Conservation (phyloP, 495 filamentous ascomycete genomes). For the Lasiosphaeria miniovina region DNA sequence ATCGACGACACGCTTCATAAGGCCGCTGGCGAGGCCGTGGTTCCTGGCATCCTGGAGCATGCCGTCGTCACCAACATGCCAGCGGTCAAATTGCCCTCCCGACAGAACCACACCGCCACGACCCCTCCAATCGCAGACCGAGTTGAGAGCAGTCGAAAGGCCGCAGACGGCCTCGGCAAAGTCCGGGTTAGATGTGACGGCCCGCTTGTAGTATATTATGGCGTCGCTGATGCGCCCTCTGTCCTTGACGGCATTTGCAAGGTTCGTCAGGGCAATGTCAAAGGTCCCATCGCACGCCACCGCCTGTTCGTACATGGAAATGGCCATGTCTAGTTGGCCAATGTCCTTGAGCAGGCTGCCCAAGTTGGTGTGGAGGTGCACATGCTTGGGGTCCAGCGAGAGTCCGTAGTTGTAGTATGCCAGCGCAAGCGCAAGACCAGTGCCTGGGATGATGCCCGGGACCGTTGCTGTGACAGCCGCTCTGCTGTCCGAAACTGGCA, state of each 20-base stretch:
- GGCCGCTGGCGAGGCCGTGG: constrained; percentile 62
- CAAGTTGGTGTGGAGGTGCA: constrained; percentile 97
- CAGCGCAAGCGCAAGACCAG: constrained; percentile 82
- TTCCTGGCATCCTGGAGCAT: constrained; percentile 73
- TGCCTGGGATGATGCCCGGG: constrained; percentile 79
- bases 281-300: constrained; percentile 89
- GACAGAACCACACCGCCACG: constrained; percentile 79
- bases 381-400: constrained; percentile 81
- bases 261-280: constrained; percentile 94
- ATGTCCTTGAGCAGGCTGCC: constrained; percentile 96
- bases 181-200: constrained; percentile 85
- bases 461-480: constrained; percentile 49
- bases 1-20: constrained; percentile 93
- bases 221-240: constrained; percentile 89
- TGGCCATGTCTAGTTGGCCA: constrained; percentile 84
- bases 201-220: constrained; percentile 85
- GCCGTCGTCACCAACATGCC: constrained; percentile 88
- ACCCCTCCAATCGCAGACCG: constrained; percentile 92
- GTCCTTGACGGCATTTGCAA: constrained; percentile 98
- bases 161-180: constrained; percentile 98
- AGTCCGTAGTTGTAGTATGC: constrained; percentile 94
- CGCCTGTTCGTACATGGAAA: constrained; percentile 96
- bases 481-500: constrained; percentile 22
- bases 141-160: constrained; percentile 92
- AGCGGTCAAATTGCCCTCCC: constrained; percentile 74